Evolutionary conservation across 805 yeast genomes (phyloP), one percentile per base, ranked within the genome.

Genomic region (Starmerella vitae): DNA sequence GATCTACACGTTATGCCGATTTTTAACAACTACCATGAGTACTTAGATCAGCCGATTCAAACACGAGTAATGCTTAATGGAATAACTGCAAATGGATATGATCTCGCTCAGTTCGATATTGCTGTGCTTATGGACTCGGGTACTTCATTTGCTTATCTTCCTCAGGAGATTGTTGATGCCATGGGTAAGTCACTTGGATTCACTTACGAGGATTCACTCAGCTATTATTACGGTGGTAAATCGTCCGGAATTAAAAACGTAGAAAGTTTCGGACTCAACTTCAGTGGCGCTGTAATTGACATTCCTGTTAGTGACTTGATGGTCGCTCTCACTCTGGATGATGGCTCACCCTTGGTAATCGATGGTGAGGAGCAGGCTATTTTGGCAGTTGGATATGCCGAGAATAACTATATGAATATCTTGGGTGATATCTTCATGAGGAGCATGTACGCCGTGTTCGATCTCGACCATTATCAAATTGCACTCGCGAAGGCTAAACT

Each of bases 401-500:
- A 34, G 43, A 31, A 55, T 61, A 41, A 43, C 26, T 48, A 40
- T 47, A 25, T 54, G 62, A 41, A 52, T 27, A 64, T 76, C 42
- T 61, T 80, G 25, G 91, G 91, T 7, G 85, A 78, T 51, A 67
- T 70, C 36, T 70, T 80, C 51, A 58, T 80, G 45, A 65, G 81
- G 41, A 67, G 70, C 28, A 76, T 76, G n/a, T 81, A 80, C 52
- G 67, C 72, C 17, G 84, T 77, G n/a, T 76, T 70, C 54, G 81
- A 81, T 54, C 59, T 77, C 36, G 82, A 76, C 25, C 68, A 68
- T 48, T 58, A 57, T 36, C 64, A 71, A 51, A 63, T 79, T 27
- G 72, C 78, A 1, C 47, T 80, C 34, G 84, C 78, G 10, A 71
- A 68, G 39, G 66, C 71, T 24, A 50, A 44, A 29, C 46, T 43